Conservation (phyloP, 495 filamentous ascomycete genomes). For the Neohortaea acidophila region DNA sequence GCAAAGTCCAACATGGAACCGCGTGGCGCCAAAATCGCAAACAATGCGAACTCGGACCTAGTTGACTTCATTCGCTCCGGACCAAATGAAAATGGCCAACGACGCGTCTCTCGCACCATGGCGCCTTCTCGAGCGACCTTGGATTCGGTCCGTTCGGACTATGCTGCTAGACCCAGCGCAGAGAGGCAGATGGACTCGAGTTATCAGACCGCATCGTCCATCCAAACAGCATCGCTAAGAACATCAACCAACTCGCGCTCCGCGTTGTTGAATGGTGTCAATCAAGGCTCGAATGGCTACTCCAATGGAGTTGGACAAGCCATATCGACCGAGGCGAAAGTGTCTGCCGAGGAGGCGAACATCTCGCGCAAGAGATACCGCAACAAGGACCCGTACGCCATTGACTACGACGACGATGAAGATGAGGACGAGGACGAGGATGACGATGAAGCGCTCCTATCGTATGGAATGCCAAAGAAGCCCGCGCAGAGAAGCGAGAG, state of each 20-base stretch:
- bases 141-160: conserved; percentile 58
- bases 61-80: conserved; percentile 91
- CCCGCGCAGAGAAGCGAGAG: conserved; percentile 42
- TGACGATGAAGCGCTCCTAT: conserved; percentile 40
- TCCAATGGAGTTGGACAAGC: background rate
- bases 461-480: conserved; percentile 22
- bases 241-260: conserved; percentile 43
- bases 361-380: conserved; percentile 57
- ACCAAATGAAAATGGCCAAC: conserved; percentile 43
- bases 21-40: conserved; percentile 48
- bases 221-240: background rate
- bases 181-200: conserved; percentile 2
- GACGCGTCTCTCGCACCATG: conserved; percentile 64
- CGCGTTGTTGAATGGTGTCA: conserved; percentile 30
- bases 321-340: background rate
- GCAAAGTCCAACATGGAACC: conserved; percentile 43
- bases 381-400: conserved; percentile 77
- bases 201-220: background rate
- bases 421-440: conserved; percentile 59
- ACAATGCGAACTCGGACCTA: conserved; percentile 61
- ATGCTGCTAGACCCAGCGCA: conserved; percentile 23
- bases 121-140: conserved; percentile 73
- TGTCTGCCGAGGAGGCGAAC: conserved; percentile 16
- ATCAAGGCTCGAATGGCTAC: background rate
- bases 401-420: conserved; percentile 74